Base-by-base conservation (phyloP, 2,329 filamentous ascomycete genomes). In the Aspergillus texensis region DNA sequence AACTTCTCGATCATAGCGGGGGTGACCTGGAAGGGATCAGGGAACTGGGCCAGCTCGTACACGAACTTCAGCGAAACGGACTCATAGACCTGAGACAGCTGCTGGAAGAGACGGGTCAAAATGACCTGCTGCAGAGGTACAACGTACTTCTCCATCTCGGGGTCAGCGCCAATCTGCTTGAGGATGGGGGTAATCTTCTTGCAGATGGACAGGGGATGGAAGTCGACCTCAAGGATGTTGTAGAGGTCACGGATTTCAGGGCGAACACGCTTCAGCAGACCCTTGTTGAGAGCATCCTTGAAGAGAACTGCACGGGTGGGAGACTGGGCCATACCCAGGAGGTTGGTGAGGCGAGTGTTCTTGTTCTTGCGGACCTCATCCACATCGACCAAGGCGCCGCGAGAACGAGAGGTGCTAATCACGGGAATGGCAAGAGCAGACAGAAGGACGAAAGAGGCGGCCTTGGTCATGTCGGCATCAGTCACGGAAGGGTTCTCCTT, bases 291-390 rank as follows among this genome's bases (percentile, higher is more conserved):
- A 58, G 94, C 93, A 82, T 99, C 95, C 72, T 95, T 94, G 89
- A 99, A 98, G 24, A 99, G 86, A 60, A 90, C 91, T 67, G 90
- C 88, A 81, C 95, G 93, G 60, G 93, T 96, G 46, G 95, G 95
- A 28, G 94, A 89, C 74, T 91, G 89, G 57, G 88, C 86, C 94
- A 99, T 97, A 76, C 94, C 94, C 65, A 99, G 88, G 52, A 99
- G 87, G 81, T 97, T 96, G 60, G 95, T 98, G 48, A 99, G 88
- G 65, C 95, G 93, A 30, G 93, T 94, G 83, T 98, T 99, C 88
- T 98, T 98, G 86, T 95, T 98, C 87, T 97, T 98, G 81, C 91
- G 91, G 54, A 92, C 93, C 82, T 98, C 94, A 71, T 99, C 95
- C 63, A 97, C 94, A 79, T 99, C 95, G 57, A 98, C 91, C 79